These are phyloP conservation scores for Acidiella bohemica DNA, from an alignment of 495 filamentous ascomycete genomes.

Conservation along the genomic window DNA sequence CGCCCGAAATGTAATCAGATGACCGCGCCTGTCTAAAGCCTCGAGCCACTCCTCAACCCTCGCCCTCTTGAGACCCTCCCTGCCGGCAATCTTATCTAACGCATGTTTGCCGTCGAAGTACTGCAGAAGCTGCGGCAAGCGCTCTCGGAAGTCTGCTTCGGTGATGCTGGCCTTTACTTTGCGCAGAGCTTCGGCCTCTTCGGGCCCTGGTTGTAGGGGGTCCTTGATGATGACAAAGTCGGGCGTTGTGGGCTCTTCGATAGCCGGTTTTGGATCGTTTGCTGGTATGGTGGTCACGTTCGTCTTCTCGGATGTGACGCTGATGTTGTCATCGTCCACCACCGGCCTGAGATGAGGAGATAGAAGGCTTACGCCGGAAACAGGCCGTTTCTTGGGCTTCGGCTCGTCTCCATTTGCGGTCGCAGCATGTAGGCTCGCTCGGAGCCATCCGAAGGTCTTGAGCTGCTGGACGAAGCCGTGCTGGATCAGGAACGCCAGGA, in stretches of 20 bases:
- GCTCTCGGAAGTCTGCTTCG: conserved; percentile 30
- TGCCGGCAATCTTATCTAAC: conserved; percentile 69
- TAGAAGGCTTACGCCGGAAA: conserved; percentile 10
- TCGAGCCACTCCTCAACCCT: conserved; percentile 55
- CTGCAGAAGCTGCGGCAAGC: conserved; percentile 46
- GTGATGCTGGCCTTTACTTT: not conserved
- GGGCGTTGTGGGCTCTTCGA: not conserved
- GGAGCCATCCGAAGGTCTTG: conserved; percentile 75
- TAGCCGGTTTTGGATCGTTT: not conserved
- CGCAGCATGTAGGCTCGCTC: not conserved
- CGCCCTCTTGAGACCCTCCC: conserved; percentile 75
- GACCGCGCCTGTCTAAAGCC: conserved; percentile 42
- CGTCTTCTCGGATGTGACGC: conserved; percentile 13
- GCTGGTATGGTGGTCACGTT: conserved; percentile 9
- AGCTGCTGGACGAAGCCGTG: conserved; percentile 88
- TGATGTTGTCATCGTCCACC: conserved; percentile 8
- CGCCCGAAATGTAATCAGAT: conserved; percentile 18
- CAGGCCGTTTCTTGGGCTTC: not conserved
- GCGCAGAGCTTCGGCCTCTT: conserved; percentile 1
- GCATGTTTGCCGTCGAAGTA: conserved; percentile 84
- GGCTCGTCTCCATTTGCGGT: not conserved
- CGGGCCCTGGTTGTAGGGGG: conserved; percentile 2
- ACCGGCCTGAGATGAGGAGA: conserved; percentile 12
- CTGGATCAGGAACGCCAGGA: conserved; percentile 83
- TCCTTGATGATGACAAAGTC: conserved; percentile 6